These are phyloP conservation scores for Emiliania huxleyi DNA, from an alignment of 78 protist genomes.

Conservation along the genomic window DNA sequence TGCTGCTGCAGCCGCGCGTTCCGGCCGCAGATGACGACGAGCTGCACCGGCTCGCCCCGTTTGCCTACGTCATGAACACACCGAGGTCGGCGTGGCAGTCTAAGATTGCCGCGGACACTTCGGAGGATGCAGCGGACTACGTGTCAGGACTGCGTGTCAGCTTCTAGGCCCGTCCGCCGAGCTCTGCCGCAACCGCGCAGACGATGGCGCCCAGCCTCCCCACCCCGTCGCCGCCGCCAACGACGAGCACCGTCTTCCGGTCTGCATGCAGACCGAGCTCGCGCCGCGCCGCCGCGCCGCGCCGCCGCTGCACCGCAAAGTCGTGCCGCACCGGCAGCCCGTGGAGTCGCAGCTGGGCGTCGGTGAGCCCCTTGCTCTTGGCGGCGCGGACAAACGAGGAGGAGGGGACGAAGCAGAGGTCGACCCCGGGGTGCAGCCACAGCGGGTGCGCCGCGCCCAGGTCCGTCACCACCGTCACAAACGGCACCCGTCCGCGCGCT, in stretches of 20 bases:
- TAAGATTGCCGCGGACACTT: too few species aligned
- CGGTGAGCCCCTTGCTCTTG: neutral
- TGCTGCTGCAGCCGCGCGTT: neutral
- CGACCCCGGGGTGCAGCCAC: neutral
- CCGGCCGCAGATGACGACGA: neutral
- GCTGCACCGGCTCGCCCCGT: neutral
- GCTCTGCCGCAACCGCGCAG: neutral
- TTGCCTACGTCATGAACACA: too few species aligned
- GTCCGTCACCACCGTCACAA: constrained; percentile 16
- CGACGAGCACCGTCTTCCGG: neutral
- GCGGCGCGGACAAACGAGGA: neutral
- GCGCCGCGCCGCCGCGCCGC: neutral
- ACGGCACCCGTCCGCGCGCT: neutral
- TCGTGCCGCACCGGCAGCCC: constrained; percentile 24
- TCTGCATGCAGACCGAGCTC: neutral
- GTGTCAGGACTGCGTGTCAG: too few species aligned
- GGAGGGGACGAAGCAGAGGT: constrained; percentile 20
- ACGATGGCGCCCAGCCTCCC: neutral
- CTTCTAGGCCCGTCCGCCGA: neutral
- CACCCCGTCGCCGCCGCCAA: constrained; percentile 24
- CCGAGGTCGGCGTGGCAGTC: too few species aligned
- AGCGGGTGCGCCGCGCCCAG: neutral
- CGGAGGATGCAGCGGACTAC: too few species aligned
- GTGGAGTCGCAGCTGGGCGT: neutral
- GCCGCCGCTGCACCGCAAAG: neutral